These are phyloP conservation scores for Eutypella sp. DNA, from an alignment of 2,329 filamentous ascomycete species.

Conservation along the genomic window DNA sequence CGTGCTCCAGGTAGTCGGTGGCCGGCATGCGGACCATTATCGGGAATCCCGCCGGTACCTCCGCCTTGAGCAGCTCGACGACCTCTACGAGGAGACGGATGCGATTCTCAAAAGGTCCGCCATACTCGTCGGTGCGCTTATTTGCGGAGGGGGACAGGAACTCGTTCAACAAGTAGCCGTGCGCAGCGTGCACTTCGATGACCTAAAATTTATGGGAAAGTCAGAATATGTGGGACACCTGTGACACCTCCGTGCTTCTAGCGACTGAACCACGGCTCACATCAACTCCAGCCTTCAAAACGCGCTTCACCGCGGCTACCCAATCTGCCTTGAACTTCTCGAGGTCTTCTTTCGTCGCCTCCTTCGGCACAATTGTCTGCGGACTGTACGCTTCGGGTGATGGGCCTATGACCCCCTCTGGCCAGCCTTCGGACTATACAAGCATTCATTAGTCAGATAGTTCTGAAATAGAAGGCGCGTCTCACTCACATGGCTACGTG, in stretches of 20 bases:
- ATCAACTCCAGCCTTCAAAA: slow-evolving; percentile 29
- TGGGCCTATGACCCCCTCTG: slow-evolving; percentile 21
- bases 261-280: slow-evolving; percentile 11
- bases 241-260: background rate
- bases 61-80: slow-evolving; percentile 14
- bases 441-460: background rate
- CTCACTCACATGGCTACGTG: slow-evolving; percentile 9
- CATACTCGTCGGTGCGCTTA: slow-evolving; percentile 42
- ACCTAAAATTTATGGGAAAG: slow-evolving; percentile 26
- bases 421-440: slow-evolving; percentile 24
- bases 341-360: slow-evolving; percentile 28
- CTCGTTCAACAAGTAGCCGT: slow-evolving; percentile 43
- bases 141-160: slow-evolving; percentile 41
- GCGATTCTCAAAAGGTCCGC: slow-evolving; percentile 41
- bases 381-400: slow-evolving; percentile 21
- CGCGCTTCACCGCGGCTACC: slow-evolving; percentile 26
- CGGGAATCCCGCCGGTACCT: slow-evolving; percentile 34
- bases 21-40: slow-evolving; percentile 70
- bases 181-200: slow-evolving; percentile 35
- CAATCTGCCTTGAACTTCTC: slow-evolving; percentile 28
- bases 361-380: slow-evolving; percentile 18
- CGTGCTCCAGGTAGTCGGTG: slow-evolving; percentile 68
- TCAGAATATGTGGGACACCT: background rate
- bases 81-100: slow-evolving; percentile 28
- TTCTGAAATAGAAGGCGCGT: background rate